phyloP scores from a whole-genome alignment of 78 protist genomes.

The Mastigamoeba balamuthi region DNA sequence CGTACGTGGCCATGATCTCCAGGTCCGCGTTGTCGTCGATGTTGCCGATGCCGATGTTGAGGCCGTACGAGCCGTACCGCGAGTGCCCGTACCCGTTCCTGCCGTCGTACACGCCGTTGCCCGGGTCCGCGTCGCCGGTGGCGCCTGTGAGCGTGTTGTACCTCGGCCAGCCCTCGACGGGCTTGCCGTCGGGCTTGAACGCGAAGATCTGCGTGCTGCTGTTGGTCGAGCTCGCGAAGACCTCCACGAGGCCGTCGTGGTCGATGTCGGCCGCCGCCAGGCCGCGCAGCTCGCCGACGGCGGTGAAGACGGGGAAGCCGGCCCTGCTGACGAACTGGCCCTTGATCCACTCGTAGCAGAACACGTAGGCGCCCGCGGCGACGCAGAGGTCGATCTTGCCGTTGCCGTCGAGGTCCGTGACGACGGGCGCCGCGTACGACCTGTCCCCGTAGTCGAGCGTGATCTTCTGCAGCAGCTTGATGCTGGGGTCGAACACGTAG shows the following conservation, averaged over 20 bases:
- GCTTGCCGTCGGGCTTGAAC: background rate
- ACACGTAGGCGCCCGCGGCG: too few species aligned
- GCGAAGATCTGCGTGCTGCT: background rate
- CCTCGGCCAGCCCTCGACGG: background rate
- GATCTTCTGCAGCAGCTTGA: too few species aligned
- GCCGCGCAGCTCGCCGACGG: background rate
- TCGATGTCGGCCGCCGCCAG: background rate
- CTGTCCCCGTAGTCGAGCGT: too few species aligned
- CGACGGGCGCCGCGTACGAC: background rate
- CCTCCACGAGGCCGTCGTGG: background rate
- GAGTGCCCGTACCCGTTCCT: background rate
- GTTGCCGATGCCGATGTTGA: background rate
- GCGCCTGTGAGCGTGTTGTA: background rate
- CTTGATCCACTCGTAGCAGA: too few species aligned
- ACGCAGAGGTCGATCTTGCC: background rate
- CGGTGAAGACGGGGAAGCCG: background rate
- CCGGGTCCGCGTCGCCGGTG: background rate
- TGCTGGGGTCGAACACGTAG: too few species aligned
- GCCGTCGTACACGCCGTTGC: background rate
- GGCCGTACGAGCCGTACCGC: background rate
- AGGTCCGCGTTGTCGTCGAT: background rate
- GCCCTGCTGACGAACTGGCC: background rate
- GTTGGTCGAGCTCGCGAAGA: background rate
- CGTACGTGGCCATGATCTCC: background rate
- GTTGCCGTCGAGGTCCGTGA: background rate